Conservation (phyloP, 1,284 basidiomycete species). For the Trichosporon ovoides region DNA sequence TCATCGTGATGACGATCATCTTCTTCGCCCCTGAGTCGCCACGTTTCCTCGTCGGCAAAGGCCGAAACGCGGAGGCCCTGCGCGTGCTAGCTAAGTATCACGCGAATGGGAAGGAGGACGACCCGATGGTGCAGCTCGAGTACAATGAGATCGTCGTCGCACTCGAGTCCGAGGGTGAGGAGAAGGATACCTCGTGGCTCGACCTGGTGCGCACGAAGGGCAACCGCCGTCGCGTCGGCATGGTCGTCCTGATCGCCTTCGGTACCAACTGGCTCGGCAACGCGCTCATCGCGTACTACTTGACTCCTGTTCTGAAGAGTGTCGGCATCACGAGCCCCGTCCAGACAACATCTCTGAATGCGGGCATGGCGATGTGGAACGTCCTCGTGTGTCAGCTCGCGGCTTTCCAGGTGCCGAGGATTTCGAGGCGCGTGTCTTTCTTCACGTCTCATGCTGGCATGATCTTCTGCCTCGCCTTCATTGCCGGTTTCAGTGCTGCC, state of each 20-base stretch:
- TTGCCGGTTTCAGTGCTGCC: slow-evolving; percentile 6
- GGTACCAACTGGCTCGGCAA: slow-evolving; percentile 55
- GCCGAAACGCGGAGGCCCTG: slow-evolving; percentile 30
- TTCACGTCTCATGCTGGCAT: slow-evolving; percentile 12
- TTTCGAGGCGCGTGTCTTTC: slow-evolving; percentile 10
- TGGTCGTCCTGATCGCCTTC: slow-evolving; percentile 48
- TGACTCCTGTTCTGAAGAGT: slow-evolving; percentile 18
- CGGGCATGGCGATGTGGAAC: slow-evolving; percentile 27
- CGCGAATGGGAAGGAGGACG: slow-evolving; percentile 24
- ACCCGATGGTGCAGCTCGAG: slow-evolving; percentile 27
- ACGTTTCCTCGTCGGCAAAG: slow-evolving; percentile 35
- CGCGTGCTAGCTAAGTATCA: slow-evolving; percentile 32
- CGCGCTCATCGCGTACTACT: slow-evolving; percentile 34
- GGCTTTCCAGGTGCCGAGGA: slow-evolving; percentile 4
- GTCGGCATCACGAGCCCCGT: slow-evolving; percentile 18
- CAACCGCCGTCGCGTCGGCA: slow-evolving; percentile 34
- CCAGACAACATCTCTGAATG: slow-evolving; percentile 29
- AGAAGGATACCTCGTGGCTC: slow-evolving; percentile 23
- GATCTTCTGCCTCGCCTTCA: slow-evolving; percentile 9
- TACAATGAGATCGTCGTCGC: slow-evolving; percentile 32
- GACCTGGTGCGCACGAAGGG: slow-evolving; percentile 34
- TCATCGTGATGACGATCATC: slow-evolving; percentile 11
- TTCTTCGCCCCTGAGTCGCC: slow-evolving; percentile 41
- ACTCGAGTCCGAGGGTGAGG: slow-evolving; percentile 24
- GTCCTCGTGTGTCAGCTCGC: slow-evolving; percentile 13